phyloP scores from a whole-genome alignment of 352 stramenopile genomes.

The Phytopythium montanum region DNA sequence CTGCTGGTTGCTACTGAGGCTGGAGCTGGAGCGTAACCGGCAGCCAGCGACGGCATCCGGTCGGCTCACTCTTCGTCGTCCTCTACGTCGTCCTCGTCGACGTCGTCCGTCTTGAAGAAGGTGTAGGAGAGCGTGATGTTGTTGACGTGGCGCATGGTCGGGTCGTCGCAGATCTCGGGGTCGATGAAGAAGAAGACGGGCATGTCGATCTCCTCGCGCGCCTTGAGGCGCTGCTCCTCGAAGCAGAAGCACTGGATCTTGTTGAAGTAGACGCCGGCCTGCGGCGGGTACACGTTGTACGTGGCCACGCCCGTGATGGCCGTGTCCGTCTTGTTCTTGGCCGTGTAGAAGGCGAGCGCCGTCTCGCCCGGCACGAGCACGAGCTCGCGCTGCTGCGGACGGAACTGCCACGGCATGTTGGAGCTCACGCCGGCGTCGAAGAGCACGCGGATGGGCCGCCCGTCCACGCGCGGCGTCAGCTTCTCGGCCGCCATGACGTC shows the following conservation, averaged over 20 bases:
- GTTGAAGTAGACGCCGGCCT: constrained; percentile 98
- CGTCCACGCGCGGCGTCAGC: constrained; percentile 89
- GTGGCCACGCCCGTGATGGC: constrained; percentile 98
- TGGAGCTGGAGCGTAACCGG: no score
- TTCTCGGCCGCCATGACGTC: constrained; percentile 77
- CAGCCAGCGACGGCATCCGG: no score
- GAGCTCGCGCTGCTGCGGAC: constrained; percentile 93
- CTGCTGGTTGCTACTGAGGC: no score
- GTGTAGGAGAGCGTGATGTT: constrained; percentile 99
- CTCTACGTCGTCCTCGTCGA: constrained; percentile 89
- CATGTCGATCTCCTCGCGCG: constrained; percentile 98
- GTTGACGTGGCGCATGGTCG: constrained; percentile 93
- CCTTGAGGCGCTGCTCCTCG: constrained; percentile 97
- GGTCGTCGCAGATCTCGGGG: constrained; percentile 97
- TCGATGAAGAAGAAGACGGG: constrained; percentile 99
- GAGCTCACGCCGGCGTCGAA: constrained; percentile 96
- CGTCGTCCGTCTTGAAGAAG: constrained; percentile 97
- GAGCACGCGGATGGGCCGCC: constrained; percentile 93
- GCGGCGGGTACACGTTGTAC: constrained; percentile 99
- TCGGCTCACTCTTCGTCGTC: constrained; percentile 43
- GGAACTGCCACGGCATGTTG: constrained; percentile 97
- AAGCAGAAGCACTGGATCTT: constrained; percentile 99
- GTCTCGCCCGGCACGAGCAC: constrained; percentile 95
- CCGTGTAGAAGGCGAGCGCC: constrained; percentile 98
- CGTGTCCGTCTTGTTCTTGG: constrained; percentile 96